Base-by-base conservation (phyloP, 2,329 filamentous ascomycete genomes). In the Helminthosporium solani region DNA sequence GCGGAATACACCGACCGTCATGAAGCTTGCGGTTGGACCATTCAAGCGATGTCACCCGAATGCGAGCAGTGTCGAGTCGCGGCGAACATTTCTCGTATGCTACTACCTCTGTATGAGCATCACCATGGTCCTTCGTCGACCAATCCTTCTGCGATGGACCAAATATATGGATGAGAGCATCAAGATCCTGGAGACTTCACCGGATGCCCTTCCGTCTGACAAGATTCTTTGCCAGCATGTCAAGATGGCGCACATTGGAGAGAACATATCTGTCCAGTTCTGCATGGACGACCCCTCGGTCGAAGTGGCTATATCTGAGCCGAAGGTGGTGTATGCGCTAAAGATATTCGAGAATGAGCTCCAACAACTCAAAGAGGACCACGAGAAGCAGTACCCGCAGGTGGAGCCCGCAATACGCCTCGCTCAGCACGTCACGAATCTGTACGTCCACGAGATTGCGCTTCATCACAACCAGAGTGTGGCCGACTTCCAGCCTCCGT, bases 111-210 rank as follows among this genome's bases (percentile, higher is more conserved):
- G 76, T 43, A 78, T 58, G 51, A 83, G 80, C 56, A 77, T 78
- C 8, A 75, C 81, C 14, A 81, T 82, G 73, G 77, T 82, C 8
- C 68, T 84, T 30, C 73, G 82, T 33, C 75, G 82, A 12, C 76
- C 79, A 0, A 79, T 83, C 31, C 71, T 84, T 2, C 70, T 84
- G 15, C 77, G 80, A 14, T 84, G 81, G 80, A 78, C 77, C 20
- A 75, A 81, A 23, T 84, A 84, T 61, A 83, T 83, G 74, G 78
- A 82, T 37, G 81, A 85, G 56, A 83, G 79, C 54, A 64, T 85
- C 27, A 75, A 80, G 8, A 75, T 81, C 8, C 69, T 85, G 5
- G 76, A 79, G 52, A 78, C 68, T 1, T 80, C 81, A 2, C 72
- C 77, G 0, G 79, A 84, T 15, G 77, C 80, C 2, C 62, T 78